Evolutionary conservation across 2,329 filamentous ascomycete genomes (phyloP).

Genomic region (Aureobasidium sp.): DNA sequence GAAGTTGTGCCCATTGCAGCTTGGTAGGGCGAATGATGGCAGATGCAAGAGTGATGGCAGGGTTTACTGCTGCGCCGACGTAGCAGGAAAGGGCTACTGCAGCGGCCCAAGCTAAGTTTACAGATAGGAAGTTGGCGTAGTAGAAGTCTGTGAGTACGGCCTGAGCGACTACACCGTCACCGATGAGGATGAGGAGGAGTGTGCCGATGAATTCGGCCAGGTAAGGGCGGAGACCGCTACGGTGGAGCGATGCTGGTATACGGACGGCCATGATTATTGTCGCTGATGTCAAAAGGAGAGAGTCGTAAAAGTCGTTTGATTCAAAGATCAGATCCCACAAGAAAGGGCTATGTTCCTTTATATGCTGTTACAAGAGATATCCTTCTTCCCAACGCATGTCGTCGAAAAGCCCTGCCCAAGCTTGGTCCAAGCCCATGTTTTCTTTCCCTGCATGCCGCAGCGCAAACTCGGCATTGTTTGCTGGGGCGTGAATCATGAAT

Average conservation of each 20-base stretch:
- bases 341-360: not conserved
- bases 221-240: constrained; percentile 1
- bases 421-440: constrained; percentile 8
- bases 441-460: not conserved
- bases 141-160: constrained; percentile 1
- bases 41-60: constrained; percentile 2
- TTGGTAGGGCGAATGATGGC: constrained; percentile 9
- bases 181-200: constrained; percentile 10
- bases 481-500: constrained; percentile 3
- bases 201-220: constrained; percentile 12
- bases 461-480: not conserved
- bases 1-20: not conserved
- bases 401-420: not conserved
- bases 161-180: constrained; percentile 12
- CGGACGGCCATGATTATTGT: not conserved
- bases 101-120: constrained; percentile 10
- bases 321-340: not conserved
- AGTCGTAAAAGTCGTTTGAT: not conserved
- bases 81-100: constrained; percentile 9
- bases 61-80: constrained; percentile 2
- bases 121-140: constrained; percentile 3
- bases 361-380: not conserved
- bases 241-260: not conserved
- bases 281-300: too few relatives aligned
- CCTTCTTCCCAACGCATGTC: not conserved